Conservation (phyloP, 2,329 filamentous ascomycete genomes). For the Lojkania enalia region DNA sequence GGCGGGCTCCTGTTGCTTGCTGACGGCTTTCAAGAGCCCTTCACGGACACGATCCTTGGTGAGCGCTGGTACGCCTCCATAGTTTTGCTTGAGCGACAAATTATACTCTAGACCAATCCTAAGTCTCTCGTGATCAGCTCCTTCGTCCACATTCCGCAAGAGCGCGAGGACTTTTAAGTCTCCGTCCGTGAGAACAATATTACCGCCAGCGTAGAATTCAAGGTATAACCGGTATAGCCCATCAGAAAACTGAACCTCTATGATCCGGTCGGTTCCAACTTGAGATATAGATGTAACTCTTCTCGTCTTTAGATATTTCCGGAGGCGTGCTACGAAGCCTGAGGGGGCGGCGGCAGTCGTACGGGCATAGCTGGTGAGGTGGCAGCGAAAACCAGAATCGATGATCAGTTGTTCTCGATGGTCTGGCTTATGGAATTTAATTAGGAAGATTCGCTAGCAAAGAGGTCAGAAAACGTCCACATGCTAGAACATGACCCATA, state of each 20-base stretch:
- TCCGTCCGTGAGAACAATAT: constrained; percentile 87
- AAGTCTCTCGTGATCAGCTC: constrained; percentile 81
- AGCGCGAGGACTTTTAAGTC: constrained; percentile 82
- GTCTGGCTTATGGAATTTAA: constrained; percentile 92
- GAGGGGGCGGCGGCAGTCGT: constrained; percentile 84
- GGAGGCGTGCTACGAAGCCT: constrained; percentile 78
- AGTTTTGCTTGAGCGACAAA: constrained; percentile 82
- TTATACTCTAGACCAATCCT: constrained; percentile 77
- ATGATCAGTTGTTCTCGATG: constrained; percentile 87
- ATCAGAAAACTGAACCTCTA: constrained; percentile 91
- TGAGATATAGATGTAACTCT: constrained; percentile 80
- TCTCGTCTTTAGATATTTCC: constrained; percentile 86
- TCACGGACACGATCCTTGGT: constrained; percentile 72
- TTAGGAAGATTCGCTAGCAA: constrained; percentile 77
- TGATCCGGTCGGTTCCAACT: constrained; percentile 88
- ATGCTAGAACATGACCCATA: constrained; percentile 38
- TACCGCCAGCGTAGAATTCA: constrained; percentile 95
- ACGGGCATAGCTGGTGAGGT: constrained; percentile 87
- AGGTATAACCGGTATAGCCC: constrained; percentile 84
- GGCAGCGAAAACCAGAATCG: constrained; percentile 94
- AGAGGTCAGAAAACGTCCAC: constrained; percentile 9
- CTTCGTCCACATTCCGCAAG: constrained; percentile 77
- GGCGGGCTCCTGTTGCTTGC: constrained; percentile 58
- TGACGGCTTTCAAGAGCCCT: constrained; percentile 68
- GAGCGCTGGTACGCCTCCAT: constrained; percentile 71